Evolutionary conservation across 345 rosid species (phyloP), one percentile per base, ranked within the genome.

Genomic region (Psidium friedrichsthalianum): DNA sequence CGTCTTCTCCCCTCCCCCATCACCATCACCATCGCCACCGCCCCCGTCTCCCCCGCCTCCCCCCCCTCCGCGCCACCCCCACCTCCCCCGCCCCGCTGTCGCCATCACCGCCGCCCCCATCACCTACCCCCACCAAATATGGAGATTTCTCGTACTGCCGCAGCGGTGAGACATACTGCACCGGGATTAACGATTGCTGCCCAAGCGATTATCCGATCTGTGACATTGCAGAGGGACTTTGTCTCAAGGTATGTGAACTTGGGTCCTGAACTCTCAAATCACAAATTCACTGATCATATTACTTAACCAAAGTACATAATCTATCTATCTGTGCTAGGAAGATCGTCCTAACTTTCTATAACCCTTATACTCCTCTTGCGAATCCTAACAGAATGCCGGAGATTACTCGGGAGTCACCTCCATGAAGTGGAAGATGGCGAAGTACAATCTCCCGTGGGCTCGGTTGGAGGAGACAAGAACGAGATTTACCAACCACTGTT

Each of bases 121-220:
- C 95, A 18, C 94, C 95, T 47, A 82, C 93, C 51, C 94, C 97
- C 47, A 90, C 58, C 85, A 64, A 90, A 29, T 93, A 95, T 11
- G 95, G 94, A 24, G 94, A 91, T 88, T 92, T 11, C 83, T 84
- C 91, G 8, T 92, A 88, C 81, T 93, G 94, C 86, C 86, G 90
- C 8, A 83, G 82, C 20, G 92, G 85, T 12, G 92, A 92, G 89
- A 93, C 97, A 5, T 94, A n/a, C 89, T 94, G 97, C 86, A 42
- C 90, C 5, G 93, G 89, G 74, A 89, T 91, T 0, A 89, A 64
- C 4, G 89, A 90, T 84, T 93, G 97, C 88, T 94, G 97, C 87
- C 97, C 95, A 0, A n/a, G 92, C 84, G 95, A 92, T 47, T 94
- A 93, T 87, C 96, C 95, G 8, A 84, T 93, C 61, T 94, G 96